Conservation (phyloP, 768 basidiomycete genomes). For the Kwoniella sp. region DNA sequence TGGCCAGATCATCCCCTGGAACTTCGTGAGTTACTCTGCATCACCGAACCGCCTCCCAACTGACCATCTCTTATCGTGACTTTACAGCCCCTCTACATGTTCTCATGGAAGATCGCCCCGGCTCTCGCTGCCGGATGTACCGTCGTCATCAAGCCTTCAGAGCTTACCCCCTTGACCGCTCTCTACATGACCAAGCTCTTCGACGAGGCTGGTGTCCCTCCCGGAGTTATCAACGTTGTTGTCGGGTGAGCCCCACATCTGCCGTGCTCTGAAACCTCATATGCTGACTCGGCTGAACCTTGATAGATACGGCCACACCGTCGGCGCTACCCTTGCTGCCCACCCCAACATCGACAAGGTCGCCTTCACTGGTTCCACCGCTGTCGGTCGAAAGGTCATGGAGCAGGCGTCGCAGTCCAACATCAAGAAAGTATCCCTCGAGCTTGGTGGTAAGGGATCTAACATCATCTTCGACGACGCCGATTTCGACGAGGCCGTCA, state of each 20-base stretch:
- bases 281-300: too few relatives aligned
- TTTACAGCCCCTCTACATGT: constrained; percentile 48
- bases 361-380: constrained; percentile 53
- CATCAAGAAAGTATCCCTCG: constrained; percentile 79
- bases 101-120: constrained; percentile 83
- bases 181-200: constrained; percentile 52
- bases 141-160: constrained; percentile 93
- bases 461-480: constrained; percentile 56
- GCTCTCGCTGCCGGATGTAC: constrained; percentile 89
- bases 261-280: not conserved
- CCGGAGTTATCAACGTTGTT: constrained; percentile 52
- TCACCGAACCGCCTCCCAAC: too few relatives aligned
- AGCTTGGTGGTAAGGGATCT: constrained; percentile 72
- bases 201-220: constrained; percentile 50
- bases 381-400: constrained; percentile 75
- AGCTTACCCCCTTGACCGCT: constrained; percentile 59
- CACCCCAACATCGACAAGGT: constrained; percentile 54
- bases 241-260: constrained; percentile 21
- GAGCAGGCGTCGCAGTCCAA: constrained; percentile 79
- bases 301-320: constrained; percentile 47
- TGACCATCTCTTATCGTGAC: too few relatives aligned
- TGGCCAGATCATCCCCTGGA: constrained; percentile 88
- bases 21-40: constrained; percentile 63
- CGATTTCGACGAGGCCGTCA: constrained; percentile 51
- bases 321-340: constrained; percentile 45